These are phyloP conservation scores for Solanum microdontum DNA, from an alignment of 257 asterid species.

Conservation along the genomic window DNA sequence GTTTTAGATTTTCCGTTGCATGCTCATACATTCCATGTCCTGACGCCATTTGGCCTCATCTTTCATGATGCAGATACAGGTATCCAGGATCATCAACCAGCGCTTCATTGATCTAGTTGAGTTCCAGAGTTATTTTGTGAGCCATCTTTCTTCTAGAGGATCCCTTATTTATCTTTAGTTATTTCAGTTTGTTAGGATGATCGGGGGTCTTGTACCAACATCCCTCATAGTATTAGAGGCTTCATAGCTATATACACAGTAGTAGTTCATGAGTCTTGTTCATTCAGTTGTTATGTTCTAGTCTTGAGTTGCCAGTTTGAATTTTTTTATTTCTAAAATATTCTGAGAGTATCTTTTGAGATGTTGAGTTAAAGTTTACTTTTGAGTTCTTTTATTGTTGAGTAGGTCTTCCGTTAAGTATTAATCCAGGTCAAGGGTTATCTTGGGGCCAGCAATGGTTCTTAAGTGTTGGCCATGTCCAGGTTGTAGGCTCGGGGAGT, in stretches of 20 bases:
- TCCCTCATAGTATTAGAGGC: neutral
- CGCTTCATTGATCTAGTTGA: neutral
- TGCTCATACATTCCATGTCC: neutral
- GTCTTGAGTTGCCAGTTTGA: neutral
- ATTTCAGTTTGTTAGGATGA: neutral
- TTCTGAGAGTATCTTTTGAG: neutral
- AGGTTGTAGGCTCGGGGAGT: too few relatives aligned
- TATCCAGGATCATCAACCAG: neutral
- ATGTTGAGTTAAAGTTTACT: too few relatives aligned
- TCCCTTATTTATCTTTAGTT: too few relatives aligned
- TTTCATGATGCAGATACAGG: neutral
- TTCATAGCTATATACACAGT: neutral
- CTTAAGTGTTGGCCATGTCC: too few relatives aligned
- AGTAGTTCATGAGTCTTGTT: too few relatives aligned
- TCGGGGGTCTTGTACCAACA: neutral
- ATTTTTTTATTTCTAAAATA: too few relatives aligned
- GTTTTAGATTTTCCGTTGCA: neutral
- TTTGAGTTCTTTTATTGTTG: too few relatives aligned
- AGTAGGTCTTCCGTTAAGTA: neutral
- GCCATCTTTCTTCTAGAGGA: neutral
- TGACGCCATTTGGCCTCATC: neutral
- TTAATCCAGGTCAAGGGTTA: too few relatives aligned
- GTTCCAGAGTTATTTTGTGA: too few relatives aligned
- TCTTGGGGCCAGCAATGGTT: too few relatives aligned
- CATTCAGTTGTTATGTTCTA: neutral